Percentiles rank a stretch among this genome's conserved stretches.
phyloP scores from a whole-genome alignment of 139 green algal species.

The Chlorella sorokiniana region DNA sequence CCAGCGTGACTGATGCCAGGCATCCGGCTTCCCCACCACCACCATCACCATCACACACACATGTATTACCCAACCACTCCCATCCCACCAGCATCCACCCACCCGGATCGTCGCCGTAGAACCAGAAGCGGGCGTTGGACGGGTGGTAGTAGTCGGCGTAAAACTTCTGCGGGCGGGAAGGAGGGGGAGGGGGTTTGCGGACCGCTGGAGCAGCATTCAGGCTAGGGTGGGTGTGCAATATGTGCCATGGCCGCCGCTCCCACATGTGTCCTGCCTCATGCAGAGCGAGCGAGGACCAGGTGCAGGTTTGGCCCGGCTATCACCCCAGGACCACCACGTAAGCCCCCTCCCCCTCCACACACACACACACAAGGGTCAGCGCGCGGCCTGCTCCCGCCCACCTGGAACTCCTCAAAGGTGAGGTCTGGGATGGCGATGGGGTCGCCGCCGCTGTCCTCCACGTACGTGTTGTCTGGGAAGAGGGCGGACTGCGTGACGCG shows the following conservation, averaged over 20 bases:
- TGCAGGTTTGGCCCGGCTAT: not conserved
- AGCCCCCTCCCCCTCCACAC: not conserved
- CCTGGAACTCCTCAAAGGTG: constrained; percentile 95
- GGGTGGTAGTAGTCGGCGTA: constrained; percentile 97
- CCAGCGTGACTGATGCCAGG: not conserved
- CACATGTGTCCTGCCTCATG: not conserved
- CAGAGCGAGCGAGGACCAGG: no score
- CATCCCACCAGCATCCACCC: constrained; percentile 59
- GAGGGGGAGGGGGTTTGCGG: no score
- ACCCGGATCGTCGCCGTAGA: constrained; percentile 95
- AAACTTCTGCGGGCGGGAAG: constrained; percentile 74
- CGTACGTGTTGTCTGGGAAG: constrained; percentile 89
- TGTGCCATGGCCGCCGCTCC: not conserved
- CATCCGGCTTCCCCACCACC: not conserved
- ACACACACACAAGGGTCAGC: not conserved
- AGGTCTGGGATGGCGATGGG: constrained; percentile 91
- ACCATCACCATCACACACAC: not conserved
- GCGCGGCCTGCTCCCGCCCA: no score
- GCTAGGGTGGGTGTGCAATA: not conserved
- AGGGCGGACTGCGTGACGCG: constrained; percentile 79
- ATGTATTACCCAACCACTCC: constrained; percentile 18
- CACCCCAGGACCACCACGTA: not conserved
- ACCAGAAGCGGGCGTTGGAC: constrained; percentile 95
- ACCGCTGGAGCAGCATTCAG: no score
- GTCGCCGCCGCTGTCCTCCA: constrained; percentile 93